A percentile compares a stretch with the other conserved stretches of the same genome.
phyloP scores from a whole-genome alignment of 164 flowering plant species.

The Tetrastigma voinierianum region DNA sequence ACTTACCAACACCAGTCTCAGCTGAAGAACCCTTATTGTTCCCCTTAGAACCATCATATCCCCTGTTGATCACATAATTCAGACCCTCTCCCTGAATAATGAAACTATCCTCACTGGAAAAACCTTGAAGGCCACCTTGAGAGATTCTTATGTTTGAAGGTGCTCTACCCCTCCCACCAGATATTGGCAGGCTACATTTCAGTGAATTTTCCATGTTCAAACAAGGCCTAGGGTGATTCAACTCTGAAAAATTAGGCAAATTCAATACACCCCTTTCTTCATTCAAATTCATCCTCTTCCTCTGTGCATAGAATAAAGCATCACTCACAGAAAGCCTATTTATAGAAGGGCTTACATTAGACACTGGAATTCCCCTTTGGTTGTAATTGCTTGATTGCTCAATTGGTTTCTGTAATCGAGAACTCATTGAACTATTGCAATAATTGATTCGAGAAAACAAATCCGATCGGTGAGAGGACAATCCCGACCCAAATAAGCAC shows the following conservation, averaged over 20 bases:
- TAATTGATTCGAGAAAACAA: conserved; percentile 8
- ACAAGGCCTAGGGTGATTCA: conserved; percentile 8
- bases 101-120: conserved; percentile 44
- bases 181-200: conserved; percentile 13
- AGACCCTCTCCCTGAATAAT: conserved; percentile 39
- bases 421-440: conserved; percentile 9
- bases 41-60: conserved; percentile 10
- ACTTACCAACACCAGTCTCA: conserved; percentile 5
- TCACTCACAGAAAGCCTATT: conserved; percentile 18
- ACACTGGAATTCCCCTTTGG: conserved; percentile 10
- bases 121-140: conserved; percentile 18
- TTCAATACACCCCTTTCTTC: conserved; percentile 12
- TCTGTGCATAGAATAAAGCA: conserved; percentile 10
- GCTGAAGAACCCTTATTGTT: conserved; percentile 7
- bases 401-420: conserved; percentile 11
- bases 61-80: conserved; percentile 24
- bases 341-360: conserved; percentile 7
- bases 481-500: conserved; percentile 9
- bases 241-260: conserved; percentile 16
- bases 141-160: conserved; percentile 9
- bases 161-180: conserved; percentile 14
- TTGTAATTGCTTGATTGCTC: conserved; percentile 11
- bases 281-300: conserved; percentile 15
- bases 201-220: conserved; percentile 13
- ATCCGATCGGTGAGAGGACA: conserved; percentile 5